Conservation (phyloP, 345 rosid species). For the Moricandia arvensis region DNA sequence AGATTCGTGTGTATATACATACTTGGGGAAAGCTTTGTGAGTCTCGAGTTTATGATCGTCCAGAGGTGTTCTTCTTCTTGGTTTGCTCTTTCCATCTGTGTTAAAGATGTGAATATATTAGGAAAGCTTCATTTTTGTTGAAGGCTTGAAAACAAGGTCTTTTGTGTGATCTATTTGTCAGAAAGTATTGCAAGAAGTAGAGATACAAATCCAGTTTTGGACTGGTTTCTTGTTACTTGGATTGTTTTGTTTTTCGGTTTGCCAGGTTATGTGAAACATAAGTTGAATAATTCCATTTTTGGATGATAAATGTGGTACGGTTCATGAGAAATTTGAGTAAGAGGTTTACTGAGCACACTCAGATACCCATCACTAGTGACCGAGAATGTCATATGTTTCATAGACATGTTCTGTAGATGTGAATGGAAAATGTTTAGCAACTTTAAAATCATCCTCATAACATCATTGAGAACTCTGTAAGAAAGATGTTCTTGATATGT, state of each 20-base stretch:
- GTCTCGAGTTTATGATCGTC: slow-evolving; percentile 16
- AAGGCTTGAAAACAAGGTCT: slow-evolving; percentile 7
- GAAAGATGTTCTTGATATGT: background rate
- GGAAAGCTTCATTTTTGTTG: slow-evolving; percentile 34
- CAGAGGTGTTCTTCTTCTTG: slow-evolving; percentile 25
- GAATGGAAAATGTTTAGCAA: background rate
- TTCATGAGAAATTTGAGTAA: background rate
- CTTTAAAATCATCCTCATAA: slow-evolving; percentile 1
- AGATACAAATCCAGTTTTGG: slow-evolving; percentile 3
- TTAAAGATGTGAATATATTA: slow-evolving; percentile 28
- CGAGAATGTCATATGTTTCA: background rate
- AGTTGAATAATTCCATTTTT: background rate
- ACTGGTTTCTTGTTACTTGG: background rate
- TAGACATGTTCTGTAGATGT: background rate
- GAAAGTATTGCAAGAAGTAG: background rate
- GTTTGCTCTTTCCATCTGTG: slow-evolving; percentile 20
- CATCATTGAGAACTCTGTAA: background rate
- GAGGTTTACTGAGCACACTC: background rate
- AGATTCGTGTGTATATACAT: slow-evolving; percentile 25
- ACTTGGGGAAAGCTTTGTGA: slow-evolving; percentile 5
- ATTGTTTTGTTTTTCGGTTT: background rate
- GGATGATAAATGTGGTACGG: background rate
- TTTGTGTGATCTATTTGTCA: slow-evolving; percentile 14
- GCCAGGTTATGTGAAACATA: background rate
- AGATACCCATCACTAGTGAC: background rate